Conservation (phyloP, 768 basidiomycete genomes). For the Boletus pseudopeckii region DNA sequence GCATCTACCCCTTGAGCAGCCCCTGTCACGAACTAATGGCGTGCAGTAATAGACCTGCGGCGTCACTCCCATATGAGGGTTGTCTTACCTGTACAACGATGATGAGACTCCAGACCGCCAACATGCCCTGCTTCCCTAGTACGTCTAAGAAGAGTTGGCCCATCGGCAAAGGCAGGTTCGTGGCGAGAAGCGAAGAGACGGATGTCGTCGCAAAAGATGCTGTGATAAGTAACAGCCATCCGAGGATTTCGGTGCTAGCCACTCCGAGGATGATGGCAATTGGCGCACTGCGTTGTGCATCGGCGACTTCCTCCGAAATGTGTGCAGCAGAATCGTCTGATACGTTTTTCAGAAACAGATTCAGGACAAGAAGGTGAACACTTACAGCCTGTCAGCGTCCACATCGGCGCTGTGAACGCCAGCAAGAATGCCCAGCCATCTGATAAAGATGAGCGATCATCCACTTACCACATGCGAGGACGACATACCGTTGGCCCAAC, state of each 20-base stretch:
- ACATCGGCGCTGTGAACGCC: constrained; percentile 74
- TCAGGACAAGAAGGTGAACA: neutral
- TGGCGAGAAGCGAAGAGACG: constrained; percentile 45
- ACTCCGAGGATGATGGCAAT: constrained; percentile 68
- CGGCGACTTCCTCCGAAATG: constrained; percentile 68
- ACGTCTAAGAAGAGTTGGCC: constrained; percentile 66
- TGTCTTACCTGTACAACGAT: constrained; percentile 54
- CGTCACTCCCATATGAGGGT: too few species aligned
- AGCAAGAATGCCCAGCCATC: constrained; percentile 73
- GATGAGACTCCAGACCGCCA: constrained; percentile 67
- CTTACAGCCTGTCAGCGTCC: constrained; percentile 76
- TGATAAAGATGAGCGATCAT: constrained; percentile 23
- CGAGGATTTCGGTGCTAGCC: constrained; percentile 53
- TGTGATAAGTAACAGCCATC: constrained; percentile 64
- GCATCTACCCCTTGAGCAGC: constrained; percentile 75
- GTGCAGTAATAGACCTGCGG: neutral
- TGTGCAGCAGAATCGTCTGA: constrained; percentile 75
- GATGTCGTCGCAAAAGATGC: constrained; percentile 63
- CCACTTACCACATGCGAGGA: neutral
- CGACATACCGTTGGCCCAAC: constrained; percentile 57
- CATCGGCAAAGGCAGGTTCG: constrained; percentile 61
- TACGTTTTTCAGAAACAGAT: neutral
- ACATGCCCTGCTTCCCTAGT: constrained; percentile 67
- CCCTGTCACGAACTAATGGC: constrained; percentile 59
- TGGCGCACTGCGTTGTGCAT: constrained; percentile 61